These are phyloP conservation scores for Wallacemonas sp. DNA, from an alignment of 208 protist species.

Conservation along the genomic window DNA sequence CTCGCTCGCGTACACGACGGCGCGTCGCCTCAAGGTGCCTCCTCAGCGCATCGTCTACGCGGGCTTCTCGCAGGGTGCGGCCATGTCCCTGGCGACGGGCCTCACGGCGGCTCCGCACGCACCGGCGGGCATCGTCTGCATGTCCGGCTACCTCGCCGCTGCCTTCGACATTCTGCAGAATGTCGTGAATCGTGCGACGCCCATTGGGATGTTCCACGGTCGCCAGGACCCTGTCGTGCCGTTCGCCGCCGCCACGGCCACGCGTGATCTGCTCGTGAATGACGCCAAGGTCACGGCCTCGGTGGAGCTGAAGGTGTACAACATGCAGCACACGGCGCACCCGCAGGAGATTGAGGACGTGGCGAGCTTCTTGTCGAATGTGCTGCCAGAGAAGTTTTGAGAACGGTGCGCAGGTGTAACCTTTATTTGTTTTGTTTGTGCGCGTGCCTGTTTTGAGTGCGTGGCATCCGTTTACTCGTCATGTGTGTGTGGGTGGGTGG, in stretches of 20 bases:
- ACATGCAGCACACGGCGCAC: slow-evolving; percentile 78
- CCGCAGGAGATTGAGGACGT: slow-evolving; percentile 80
- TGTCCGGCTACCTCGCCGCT: slow-evolving; percentile 83
- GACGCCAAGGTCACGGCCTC: slow-evolving; percentile 28
- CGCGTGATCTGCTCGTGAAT: slow-evolving; percentile 48
- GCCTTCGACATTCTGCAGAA: slow-evolving; percentile 50
- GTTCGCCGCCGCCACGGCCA: slow-evolving; percentile 44
- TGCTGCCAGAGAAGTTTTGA: slow-evolving; percentile 44
- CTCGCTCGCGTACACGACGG: slow-evolving; percentile 58
- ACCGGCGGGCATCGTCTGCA: slow-evolving; percentile 66
- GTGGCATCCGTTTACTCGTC: no score
- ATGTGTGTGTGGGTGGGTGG: no score
- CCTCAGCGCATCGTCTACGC: slow-evolving; percentile 83
- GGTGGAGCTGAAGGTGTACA: slow-evolving; percentile 69
- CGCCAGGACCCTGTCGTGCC: slow-evolving; percentile 76
- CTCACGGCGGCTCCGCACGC: slow-evolving; percentile 54
- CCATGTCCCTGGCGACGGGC: slow-evolving; percentile 74
- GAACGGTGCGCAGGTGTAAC: no score
- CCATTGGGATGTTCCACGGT: slow-evolving; percentile 84
- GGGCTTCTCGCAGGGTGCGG: slow-evolving; percentile 93
- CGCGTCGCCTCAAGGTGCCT: slow-evolving; percentile 56
- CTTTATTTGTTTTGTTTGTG: no score
- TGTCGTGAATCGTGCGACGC: slow-evolving; percentile 29
- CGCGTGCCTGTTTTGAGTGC: no score
- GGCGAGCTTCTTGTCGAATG: slow-evolving; percentile 45